Conservation (phyloP, 768 basidiomycete genomes). For the Chalciporus pseudorubinellus region DNA sequence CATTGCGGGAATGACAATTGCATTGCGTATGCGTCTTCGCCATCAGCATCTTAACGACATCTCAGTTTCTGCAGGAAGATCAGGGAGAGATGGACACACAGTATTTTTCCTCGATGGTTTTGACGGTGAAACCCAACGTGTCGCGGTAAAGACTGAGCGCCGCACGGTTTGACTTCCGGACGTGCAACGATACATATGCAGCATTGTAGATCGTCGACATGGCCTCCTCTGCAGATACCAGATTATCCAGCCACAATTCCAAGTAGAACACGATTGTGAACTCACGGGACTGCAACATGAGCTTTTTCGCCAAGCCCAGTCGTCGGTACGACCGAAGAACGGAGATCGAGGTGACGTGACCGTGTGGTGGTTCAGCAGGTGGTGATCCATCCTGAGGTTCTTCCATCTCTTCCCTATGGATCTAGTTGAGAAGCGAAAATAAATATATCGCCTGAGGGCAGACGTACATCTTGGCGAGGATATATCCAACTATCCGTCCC, state of each 20-base stretch:
- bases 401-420: slow-evolving; percentile 53
- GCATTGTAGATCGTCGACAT: slow-evolving; percentile 90
- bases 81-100: slow-evolving; percentile 54
- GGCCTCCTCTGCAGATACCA: slow-evolving; percentile 65
- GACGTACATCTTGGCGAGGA: slow-evolving; percentile 89
- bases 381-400: slow-evolving; percentile 45
- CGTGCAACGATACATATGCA: slow-evolving; percentile 82
- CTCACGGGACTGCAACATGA: slow-evolving; percentile 93
- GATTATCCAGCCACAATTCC: neutral
- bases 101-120: slow-evolving; percentile 83
- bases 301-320: slow-evolving; percentile 89
- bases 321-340: slow-evolving; percentile 87
- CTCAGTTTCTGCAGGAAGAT: slow-evolving; percentile 7
- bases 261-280: slow-evolving; percentile 7
- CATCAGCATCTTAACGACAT: slow-evolving; percentile 72
- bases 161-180: slow-evolving; percentile 92
- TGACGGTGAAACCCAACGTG: slow-evolving; percentile 85
- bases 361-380: slow-evolving; percentile 61
- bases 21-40: slow-evolving; percentile 95
- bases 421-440: slow-evolving; percentile 25
- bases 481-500: slow-evolving; percentile 91
- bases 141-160: slow-evolving; percentile 88
- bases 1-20: slow-evolving; percentile 53
- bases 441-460: neutral
- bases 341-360: slow-evolving; percentile 96